Base-by-base conservation (phyloP, 2,329 filamentous ascomycete genomes). In the Sclerotinia subarctica region DNA sequence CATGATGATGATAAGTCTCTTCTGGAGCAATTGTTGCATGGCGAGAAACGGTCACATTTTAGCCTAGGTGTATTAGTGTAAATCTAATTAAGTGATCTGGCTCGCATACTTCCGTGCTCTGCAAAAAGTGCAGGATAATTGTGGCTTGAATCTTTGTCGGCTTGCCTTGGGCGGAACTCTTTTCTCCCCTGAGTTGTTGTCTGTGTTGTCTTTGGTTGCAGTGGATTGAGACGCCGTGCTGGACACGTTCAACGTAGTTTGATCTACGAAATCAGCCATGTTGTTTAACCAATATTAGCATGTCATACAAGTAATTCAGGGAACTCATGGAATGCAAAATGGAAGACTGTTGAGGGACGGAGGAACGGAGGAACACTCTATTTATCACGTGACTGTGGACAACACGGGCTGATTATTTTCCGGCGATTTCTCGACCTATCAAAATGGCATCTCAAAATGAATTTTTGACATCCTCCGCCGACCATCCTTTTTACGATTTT, bases 41-140 rank as follows among this genome's bases (percentile, higher is more conserved):
- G 85, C 51, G 79, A 74, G 5, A 76, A 75, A 51, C 85, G 81
- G 74, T 87, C 83, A 74, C 85, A 87, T 72, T 86, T 86, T 47
- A 76, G 64, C 70, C 73, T 76, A 26, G 13, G 44, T 53, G 26
- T 35, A 60, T 64, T 29, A 68, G 49, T 53, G 38, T 5, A 26
- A 32, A 42, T 17, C 56, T 29, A 29, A 47, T 35, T 10, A 38
- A 1, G 19, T 44, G 32, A 35, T 7, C 58, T 38, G 51, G 17
- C 19, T 29, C 32, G 66, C 71, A 60, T 67, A 75, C 73, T 76
- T 76, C 44, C 73, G 64, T 46, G 67, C 69, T 58, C 73, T 73
- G 57, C 74, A 76, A 53, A 74, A 69, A 13, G 69, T 74, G 68
- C 73, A 76, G 13, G 74, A 76, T 49, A 75, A 57, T 42, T 76